Conservation (phyloP, 1,284 basidiomycete genomes). For the Puccinia polysora region DNA sequence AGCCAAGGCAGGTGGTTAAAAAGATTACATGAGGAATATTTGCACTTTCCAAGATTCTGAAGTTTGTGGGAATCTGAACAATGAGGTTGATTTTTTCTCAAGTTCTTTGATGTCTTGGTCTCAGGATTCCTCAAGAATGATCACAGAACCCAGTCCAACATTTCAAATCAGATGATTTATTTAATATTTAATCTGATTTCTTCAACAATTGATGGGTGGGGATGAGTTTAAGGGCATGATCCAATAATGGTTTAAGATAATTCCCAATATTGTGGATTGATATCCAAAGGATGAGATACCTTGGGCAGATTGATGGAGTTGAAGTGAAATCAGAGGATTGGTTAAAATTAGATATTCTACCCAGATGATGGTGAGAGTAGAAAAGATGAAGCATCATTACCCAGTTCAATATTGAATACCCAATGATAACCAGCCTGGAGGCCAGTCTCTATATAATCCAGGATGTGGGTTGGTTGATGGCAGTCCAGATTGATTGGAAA, state of each 20-base stretch:
- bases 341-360: no score
- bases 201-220: conserved; percentile 74
- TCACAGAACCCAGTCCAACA: conserved; percentile 96
- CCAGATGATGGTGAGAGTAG: neutral
- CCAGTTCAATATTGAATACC: conserved; percentile 88
- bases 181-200: conserved; percentile 88
- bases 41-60: conserved; percentile 76
- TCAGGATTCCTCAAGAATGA: conserved; percentile 79
- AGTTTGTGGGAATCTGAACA: conserved; percentile 71
- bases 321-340: no score
- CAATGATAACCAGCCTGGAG: conserved; percentile 73
- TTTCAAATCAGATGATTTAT: conserved; percentile 97
- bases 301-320: conserved; percentile 52
- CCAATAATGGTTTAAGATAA: conserved; percentile 77
- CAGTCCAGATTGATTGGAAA: no score
- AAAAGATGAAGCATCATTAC: conserved; percentile 57
- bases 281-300: conserved; percentile 80
- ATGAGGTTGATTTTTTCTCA: no score
- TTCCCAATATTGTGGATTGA: conserved; percentile 63
- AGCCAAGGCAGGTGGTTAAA: conserved; percentile 96
- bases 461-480: conserved; percentile 13
- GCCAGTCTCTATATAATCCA: conserved; percentile 67
- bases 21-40: conserved; percentile 89
- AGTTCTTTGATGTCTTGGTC: conserved; percentile 57
- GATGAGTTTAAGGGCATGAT: conserved; percentile 74